Evolutionary conservation across 2,329 filamentous ascomycete genomes (phyloP).

Genomic region (Xylariaceae sp.): DNA sequence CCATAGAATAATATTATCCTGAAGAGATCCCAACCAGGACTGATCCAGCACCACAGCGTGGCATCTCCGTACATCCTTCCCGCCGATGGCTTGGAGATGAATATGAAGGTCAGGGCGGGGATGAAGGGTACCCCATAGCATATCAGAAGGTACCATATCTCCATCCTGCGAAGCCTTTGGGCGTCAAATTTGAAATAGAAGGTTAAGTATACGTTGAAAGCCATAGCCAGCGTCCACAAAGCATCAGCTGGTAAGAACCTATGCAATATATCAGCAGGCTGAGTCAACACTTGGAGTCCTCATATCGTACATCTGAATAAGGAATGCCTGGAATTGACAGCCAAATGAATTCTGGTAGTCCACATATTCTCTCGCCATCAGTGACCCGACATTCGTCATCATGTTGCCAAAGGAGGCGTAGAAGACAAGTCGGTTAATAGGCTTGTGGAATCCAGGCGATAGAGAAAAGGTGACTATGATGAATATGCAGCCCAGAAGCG

Average conservation of each 20-base stretch:
- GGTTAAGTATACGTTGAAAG: conserved; percentile 76
- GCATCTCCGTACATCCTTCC: conserved; percentile 70
- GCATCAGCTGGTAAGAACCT: conserved; percentile 78
- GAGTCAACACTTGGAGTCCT: neutral
- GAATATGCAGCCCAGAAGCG: conserved; percentile 65
- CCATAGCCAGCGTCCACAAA: conserved; percentile 77
- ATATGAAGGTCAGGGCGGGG: conserved; percentile 63
- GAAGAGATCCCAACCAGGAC: conserved; percentile 61
- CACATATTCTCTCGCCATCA: conserved; percentile 64
- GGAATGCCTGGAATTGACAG: conserved; percentile 70
- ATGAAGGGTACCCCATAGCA: conserved; percentile 73
- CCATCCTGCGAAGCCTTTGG: conserved; percentile 58
- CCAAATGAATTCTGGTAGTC: conserved; percentile 41
- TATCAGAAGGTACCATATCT: conserved; percentile 63
- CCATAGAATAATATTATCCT: conserved; percentile 73
- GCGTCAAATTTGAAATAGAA: conserved; percentile 73
- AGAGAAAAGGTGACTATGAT: conserved; percentile 66
- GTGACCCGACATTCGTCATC: conserved; percentile 69
- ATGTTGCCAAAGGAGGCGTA: conserved; percentile 81
- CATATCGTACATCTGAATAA: conserved; percentile 74
- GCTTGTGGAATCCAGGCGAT: conserved; percentile 72
- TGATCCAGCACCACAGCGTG: conserved; percentile 78
- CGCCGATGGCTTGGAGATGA: conserved; percentile 48
- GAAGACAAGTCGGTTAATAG: conserved; percentile 83
- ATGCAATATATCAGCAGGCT: neutral